Evolutionary conservation across 2,329 filamentous ascomycete genomes (phyloP).

Genomic region (Hypoxylon sp.): DNA sequence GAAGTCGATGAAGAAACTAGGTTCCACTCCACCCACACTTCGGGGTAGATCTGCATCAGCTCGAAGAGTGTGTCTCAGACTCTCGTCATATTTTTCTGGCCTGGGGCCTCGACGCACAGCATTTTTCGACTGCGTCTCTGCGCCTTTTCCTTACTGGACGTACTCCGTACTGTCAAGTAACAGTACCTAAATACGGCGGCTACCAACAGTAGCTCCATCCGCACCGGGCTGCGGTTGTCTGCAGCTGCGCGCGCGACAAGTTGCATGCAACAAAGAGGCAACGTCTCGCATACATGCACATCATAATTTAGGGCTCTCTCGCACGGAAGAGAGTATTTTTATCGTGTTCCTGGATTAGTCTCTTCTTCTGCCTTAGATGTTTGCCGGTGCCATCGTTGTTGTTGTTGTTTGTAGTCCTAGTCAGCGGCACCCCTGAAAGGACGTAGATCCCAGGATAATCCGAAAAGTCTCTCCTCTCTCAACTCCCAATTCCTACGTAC

Average conservation of each 20-base stretch:
- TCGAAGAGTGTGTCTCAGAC: conserved; percentile 40
- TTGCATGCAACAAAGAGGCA: conserved; percentile 47
- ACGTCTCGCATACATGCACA: conserved; percentile 41
- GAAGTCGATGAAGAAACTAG: conserved; percentile 37
- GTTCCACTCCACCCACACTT: conserved; percentile 32
- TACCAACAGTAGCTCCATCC: conserved; percentile 3
- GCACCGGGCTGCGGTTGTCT: conserved; percentile 37
- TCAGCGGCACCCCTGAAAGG: conserved; percentile 40
- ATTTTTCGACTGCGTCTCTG: conserved; percentile 29
- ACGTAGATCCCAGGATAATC: conserved; percentile 30
- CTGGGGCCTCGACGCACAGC: conserved; percentile 26
- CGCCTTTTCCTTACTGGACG: conserved; percentile 26
- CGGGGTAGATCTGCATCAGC: conserved; percentile 44
- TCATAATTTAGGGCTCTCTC: conserved; percentile 40
- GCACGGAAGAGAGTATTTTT: conserved; percentile 9
- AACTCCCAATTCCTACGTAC: conserved; percentile 11
- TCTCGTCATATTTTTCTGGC: conserved; percentile 37
- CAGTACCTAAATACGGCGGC: conserved; percentile 16
- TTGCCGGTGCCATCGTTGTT: conserved; percentile 35
- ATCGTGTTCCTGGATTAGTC: conserved; percentile 20
- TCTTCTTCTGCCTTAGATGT: conserved; percentile 29
- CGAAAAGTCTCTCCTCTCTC: conserved; percentile 15
- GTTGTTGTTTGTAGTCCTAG: conserved; percentile 43
- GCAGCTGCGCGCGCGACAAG: conserved; percentile 48
- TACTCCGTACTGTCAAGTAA: conserved; percentile 17